These are phyloP conservation scores for Aspergillus costaricaensis DNA, from an alignment of 2,329 filamentous ascomycete species.

Conservation along the genomic window DNA sequence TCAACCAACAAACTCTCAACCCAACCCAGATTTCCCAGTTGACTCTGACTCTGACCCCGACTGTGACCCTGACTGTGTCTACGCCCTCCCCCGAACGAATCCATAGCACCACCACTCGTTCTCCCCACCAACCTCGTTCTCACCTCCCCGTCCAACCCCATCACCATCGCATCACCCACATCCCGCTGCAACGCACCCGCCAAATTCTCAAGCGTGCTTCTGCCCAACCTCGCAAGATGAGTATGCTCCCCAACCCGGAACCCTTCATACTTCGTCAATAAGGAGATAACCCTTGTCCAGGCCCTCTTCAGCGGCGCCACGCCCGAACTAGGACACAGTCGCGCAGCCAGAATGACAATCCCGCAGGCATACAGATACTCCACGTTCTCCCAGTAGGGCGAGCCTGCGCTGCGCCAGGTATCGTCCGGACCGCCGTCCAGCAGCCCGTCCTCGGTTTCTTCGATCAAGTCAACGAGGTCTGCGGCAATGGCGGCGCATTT, in stretches of 20 bases:
- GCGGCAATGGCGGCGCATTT: slow-evolving; percentile 14
- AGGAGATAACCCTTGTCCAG: background rate
- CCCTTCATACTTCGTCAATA: slow-evolving; percentile 2
- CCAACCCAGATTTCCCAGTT: slow-evolving; percentile 10
- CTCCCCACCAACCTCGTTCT: background rate
- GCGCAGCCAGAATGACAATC: slow-evolving; percentile 14
- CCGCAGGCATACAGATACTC: slow-evolving; percentile 20
- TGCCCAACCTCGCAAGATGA: slow-evolving; percentile 6
- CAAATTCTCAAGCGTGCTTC: slow-evolving; percentile 4
- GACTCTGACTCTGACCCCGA: background rate
- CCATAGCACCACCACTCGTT: background rate
- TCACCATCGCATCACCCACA: background rate
- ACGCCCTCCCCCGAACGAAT: background rate
- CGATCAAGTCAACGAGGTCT: slow-evolving; percentile 11
- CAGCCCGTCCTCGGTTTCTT: slow-evolving; percentile 10
- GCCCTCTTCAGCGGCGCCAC: slow-evolving; percentile 3
- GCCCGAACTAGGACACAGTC: slow-evolving; percentile 1
- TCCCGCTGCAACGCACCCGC: background rate
- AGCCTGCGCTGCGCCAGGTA: background rate
- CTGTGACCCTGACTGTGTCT: background rate
- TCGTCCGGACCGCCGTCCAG: slow-evolving; percentile 2
- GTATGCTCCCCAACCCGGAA: background rate
- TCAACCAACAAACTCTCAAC: slow-evolving; percentile 18
- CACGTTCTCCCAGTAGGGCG: slow-evolving; percentile 20
- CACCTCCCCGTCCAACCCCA: background rate